Conservation (phyloP, 768 basidiomycete species). For the Suillus spraguei region DNA sequence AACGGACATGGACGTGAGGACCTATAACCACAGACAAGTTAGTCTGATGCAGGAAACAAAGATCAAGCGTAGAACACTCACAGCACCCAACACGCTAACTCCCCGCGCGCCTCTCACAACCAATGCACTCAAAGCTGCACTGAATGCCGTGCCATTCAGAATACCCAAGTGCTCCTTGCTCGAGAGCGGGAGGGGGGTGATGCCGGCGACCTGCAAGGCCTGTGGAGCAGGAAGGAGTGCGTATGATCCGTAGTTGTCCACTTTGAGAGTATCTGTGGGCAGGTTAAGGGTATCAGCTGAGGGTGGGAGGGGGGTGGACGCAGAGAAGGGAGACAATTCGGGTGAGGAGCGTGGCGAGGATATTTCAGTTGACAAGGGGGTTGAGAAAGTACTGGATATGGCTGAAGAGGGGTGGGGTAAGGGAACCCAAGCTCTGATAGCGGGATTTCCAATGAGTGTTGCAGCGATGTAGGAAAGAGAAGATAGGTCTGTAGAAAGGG, state of each 20-base stretch:
- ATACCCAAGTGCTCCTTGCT: conserved; percentile 83
- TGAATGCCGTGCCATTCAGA: conserved; percentile 86
- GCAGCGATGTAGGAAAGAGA: conserved; percentile 86
- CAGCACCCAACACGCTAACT: conserved; percentile 56
- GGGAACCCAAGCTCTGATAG: conserved; percentile 71
- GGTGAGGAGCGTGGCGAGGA: conserved; percentile 1
- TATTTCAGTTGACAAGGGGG: conserved; percentile 2
- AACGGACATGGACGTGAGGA: conserved; percentile 80
- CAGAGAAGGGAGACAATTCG: conserved; percentile 28
- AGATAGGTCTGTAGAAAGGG: conserved; percentile 55
- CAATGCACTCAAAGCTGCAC: conserved; percentile 74
- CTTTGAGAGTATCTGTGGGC: neutral
- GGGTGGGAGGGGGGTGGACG: conserved; percentile 41
- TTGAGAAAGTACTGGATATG: conserved; percentile 7
- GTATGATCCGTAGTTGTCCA: neutral
- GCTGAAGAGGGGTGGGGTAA: conserved; percentile 12
- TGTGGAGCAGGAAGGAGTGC: conserved; percentile 30
- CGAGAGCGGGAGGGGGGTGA: conserved; percentile 65
- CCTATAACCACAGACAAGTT: conserved; percentile 37
- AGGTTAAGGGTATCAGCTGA: conserved; percentile 46
- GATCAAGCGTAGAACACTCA: conserved; percentile 16
- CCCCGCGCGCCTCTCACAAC: conserved; percentile 74
- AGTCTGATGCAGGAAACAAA: neutral
- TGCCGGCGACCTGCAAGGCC: conserved; percentile 60
- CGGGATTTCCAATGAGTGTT: conserved; percentile 76